Conservation (phyloP, 306 rosid genomes). For the Prinsepia uniflora region DNA sequence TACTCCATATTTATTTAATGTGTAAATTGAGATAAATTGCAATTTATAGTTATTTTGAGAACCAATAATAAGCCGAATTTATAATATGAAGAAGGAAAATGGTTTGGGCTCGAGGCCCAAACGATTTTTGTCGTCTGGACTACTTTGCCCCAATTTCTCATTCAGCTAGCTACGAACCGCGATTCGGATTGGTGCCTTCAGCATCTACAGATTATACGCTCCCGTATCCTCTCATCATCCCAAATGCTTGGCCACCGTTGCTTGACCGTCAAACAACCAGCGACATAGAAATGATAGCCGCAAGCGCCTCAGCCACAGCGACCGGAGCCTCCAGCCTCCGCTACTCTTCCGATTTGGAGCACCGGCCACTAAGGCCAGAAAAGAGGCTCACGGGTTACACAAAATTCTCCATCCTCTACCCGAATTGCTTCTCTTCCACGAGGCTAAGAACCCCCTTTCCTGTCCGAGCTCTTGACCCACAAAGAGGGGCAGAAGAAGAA, state of each 20-base stretch:
- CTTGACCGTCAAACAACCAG: neutral
- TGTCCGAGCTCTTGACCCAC: constrained; percentile 48
- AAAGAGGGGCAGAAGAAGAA: constrained; percentile 13
- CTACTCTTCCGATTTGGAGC: constrained; percentile 13
- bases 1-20: too few species aligned
- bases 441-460: constrained; percentile 12
- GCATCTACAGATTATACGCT: too few species aligned
- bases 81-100: too few species aligned
- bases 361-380: constrained; percentile 12
- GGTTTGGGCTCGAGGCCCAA: too few species aligned
- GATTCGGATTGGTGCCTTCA: too few species aligned
- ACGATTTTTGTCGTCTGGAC: too few species aligned
- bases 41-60: too few species aligned
- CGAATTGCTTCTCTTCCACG: constrained; percentile 22
- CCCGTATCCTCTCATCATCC: neutral
- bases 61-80: too few species aligned
- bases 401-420: constrained; percentile 18
- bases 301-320: constrained; percentile 19
- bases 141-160: too few species aligned
- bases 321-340: constrained; percentile 27
- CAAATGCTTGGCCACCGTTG: neutral
- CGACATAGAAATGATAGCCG: constrained; percentile 26
- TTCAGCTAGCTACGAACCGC: too few species aligned
- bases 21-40: too few species aligned
- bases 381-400: constrained; percentile 17